phyloP scores from a whole-genome alignment of 345 rosid genomes.

The Brassica juncea region DNA sequence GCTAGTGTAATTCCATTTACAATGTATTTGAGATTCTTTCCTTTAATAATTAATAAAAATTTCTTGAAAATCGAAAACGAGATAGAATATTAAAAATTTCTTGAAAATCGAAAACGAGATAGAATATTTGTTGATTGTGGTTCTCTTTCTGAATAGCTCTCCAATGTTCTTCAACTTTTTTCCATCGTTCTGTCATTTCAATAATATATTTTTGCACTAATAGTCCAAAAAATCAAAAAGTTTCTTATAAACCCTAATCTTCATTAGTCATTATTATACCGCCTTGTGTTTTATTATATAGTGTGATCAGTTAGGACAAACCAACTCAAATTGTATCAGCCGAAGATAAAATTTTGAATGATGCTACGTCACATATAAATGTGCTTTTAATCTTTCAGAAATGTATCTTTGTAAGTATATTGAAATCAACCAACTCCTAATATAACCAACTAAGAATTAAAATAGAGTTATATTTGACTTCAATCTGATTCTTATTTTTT shows the following conservation, averaged over 20 bases:
- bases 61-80: constrained; percentile 11
- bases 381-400: neutral
- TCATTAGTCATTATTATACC: neutral
- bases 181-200: constrained; percentile 28
- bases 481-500: neutral
- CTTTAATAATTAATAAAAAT: neutral
- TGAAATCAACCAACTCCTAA: neutral
- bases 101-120: constrained; percentile 21
- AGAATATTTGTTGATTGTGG: constrained; percentile 21
- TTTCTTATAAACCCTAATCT: neutral
- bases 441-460: neutral
- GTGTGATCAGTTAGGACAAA: neutral
- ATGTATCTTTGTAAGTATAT: neutral
- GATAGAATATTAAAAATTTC: constrained; percentile 10
- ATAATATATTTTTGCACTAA: neutral
- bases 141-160: constrained; percentile 20
- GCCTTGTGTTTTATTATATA: neutral
- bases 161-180: constrained; percentile 21
- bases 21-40: neutral
- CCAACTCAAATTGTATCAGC: neutral
- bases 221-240: neutral
- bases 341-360: neutral
- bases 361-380: neutral
- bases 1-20: constrained; percentile 18
- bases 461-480: neutral